Conservation (phyloP, 2,329 filamentous ascomycete species). For the Dryadomyces quercivorus region DNA sequence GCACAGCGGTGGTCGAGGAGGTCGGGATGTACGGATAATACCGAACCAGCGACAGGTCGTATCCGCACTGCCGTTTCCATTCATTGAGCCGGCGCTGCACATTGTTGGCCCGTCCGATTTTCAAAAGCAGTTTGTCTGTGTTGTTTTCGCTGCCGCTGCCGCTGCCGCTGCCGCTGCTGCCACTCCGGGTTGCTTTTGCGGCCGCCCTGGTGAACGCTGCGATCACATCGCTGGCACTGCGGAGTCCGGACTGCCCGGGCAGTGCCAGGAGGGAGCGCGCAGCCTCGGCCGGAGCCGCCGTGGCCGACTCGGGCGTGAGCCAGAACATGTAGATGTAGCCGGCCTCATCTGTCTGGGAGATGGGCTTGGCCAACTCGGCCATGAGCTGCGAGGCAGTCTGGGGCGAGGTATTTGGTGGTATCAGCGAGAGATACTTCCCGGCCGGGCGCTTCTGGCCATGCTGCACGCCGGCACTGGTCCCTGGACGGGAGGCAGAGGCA, state of each 20-base stretch:
- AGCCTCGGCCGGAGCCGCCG: conserved; percentile 42
- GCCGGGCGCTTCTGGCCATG: background rate
- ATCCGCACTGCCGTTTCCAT: conserved; percentile 87
- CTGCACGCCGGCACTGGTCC: background rate
- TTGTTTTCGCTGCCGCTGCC: conserved; percentile 8
- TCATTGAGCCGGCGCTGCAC: conserved; percentile 85
- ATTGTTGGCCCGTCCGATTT: conserved; percentile 61
- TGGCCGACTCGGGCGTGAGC: conserved; percentile 59
- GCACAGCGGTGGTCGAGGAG: conserved; percentile 17
- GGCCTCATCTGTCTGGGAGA: conserved; percentile 62
- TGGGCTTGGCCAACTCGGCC: conserved; percentile 62
- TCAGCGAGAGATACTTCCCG: conserved; percentile 38
- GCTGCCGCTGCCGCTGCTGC: background rate
- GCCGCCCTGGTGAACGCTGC: conserved; percentile 30
- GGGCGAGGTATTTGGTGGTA: conserved; percentile 55
- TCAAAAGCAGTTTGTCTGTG: conserved; percentile 32
- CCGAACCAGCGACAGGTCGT: conserved; percentile 74
- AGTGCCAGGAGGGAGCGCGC: conserved; percentile 47
- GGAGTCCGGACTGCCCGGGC: conserved; percentile 23
- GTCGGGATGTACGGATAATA: conserved; percentile 75
- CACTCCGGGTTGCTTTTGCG: background rate
- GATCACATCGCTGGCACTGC: conserved; percentile 43
- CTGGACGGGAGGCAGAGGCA: background rate
- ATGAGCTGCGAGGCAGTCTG: conserved; percentile 59
- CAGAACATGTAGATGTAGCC: conserved; percentile 99